Evolutionary conservation across 2,329 filamentous ascomycete genomes (phyloP), one percentile per base, ranked within the genome.

Genomic region (Trichoderma sp.): DNA sequence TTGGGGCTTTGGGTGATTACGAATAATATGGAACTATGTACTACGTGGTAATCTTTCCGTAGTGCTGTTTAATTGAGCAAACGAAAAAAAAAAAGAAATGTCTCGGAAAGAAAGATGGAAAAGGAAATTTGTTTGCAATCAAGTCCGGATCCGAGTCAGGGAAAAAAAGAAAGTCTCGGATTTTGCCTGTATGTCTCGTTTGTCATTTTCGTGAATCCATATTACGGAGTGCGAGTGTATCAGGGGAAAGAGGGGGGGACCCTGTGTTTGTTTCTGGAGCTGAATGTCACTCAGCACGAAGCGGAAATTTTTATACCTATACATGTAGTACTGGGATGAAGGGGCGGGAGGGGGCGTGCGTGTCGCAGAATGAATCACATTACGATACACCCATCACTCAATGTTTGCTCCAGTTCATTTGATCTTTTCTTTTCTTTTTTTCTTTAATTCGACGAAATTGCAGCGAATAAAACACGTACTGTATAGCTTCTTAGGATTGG

Each of bases 281-380:
- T 63, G 59, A 63, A 52, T 24, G 28, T 32, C 21, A 63, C 8
- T 49, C 18, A 43, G 39, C 39, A 43, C 39, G 21, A 28, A 34
- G 28, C 30, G 59, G 43, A 54, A 52, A 49, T 49, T 46, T 46
- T 37, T 43, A 18, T 24, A 32, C 21, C 13, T 56, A 49, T 56
- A 49, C 16, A 8, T 5, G 39, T 37, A 43, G 39, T 37, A 43
- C 43, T 49, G 18, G 46, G 46, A 49, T 6, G 39, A 30, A 5
- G 28, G 28, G 4, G n/a, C n/a, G n/a, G 28, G 16, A 8, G n/a
- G 46, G n/a, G 21, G 46, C n/a, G 34, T 64, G 60, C 4, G 60
- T n/a, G 21, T 30, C n/a, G 26, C 21, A 39, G 49, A 39, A 28
- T 54, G 60, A 54, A 64, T 64, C 60, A 64, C 60, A 64, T 52